These are phyloP conservation scores for Lentinula detonsa DNA, from an alignment of 768 basidiomycete species.

Conservation along the genomic window DNA sequence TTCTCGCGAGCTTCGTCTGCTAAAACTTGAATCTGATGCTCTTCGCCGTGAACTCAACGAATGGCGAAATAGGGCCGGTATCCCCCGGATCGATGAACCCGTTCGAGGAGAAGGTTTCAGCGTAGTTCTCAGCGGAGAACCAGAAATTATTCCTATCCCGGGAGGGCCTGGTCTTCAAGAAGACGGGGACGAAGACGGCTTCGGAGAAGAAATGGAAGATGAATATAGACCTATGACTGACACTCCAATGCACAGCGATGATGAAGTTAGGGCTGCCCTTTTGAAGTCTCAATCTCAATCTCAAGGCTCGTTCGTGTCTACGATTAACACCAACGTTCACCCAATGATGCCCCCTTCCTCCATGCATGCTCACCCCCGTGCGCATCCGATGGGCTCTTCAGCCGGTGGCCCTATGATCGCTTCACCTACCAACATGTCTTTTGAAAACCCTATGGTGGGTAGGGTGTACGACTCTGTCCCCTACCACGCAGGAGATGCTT, in stretches of 20 bases:
- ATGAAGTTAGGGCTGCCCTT: neutral
- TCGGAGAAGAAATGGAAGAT: slow-evolving; percentile 28
- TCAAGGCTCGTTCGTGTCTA: slow-evolving; percentile 9
- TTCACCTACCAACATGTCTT: slow-evolving; percentile 35
- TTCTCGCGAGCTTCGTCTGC: slow-evolving; percentile 69
- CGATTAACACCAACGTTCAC: slow-evolving; percentile 7
- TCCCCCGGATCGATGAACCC: slow-evolving; percentile 70
- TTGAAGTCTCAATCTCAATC: slow-evolving; percentile 6
- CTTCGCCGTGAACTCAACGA: slow-evolving; percentile 90
- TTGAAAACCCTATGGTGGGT: slow-evolving; percentile 46
- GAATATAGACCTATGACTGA: slow-evolving; percentile 14
- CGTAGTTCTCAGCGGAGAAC: slow-evolving; percentile 66
- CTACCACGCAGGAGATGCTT: slow-evolving; percentile 10
- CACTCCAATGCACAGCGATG: slow-evolving; percentile 16
- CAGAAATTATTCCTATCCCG: slow-evolving; percentile 53
- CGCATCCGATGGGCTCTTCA: neutral
- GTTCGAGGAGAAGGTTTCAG: slow-evolving; percentile 65
- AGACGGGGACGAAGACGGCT: slow-evolving; percentile 33
- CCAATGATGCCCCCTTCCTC: slow-evolving; percentile 10
- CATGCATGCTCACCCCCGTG: neutral
- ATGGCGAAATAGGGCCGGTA: slow-evolving; percentile 75
- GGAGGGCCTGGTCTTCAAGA: slow-evolving; percentile 54
- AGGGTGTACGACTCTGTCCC: slow-evolving; percentile 10
- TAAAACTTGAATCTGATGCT: slow-evolving; percentile 80
- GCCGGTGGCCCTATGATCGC: slow-evolving; percentile 38